These are phyloP conservation scores for Zasmidium cellare DNA, from an alignment of 2,329 filamentous ascomycete species.

Conservation along the genomic window DNA sequence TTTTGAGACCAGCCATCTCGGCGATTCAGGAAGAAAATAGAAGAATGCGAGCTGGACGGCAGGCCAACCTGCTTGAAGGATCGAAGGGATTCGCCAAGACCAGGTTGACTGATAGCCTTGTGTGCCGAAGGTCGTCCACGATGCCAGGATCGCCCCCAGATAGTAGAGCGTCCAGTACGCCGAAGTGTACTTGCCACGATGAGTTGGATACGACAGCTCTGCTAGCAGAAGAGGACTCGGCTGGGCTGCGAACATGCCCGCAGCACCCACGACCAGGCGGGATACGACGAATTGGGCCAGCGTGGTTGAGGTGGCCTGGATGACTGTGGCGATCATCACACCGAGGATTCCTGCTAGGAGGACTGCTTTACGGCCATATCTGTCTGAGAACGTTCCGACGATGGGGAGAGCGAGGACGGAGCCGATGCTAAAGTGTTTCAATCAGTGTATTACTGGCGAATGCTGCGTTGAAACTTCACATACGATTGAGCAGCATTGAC, in stretches of 20 bases:
- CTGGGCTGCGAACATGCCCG: constrained; percentile 25
- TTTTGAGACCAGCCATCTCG: constrained; percentile 27
- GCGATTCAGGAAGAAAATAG: constrained; percentile 19
- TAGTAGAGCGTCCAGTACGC: constrained; percentile 24
- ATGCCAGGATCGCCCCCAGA: constrained; percentile 23
- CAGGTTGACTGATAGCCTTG: constrained; percentile 30
- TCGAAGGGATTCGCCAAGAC: constrained; percentile 51
- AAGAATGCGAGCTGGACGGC: constrained; percentile 39
- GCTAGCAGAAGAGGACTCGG: constrained; percentile 22
- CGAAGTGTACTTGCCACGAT: constrained; percentile 21
- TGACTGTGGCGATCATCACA: constrained; percentile 34
- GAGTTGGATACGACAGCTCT: constrained; percentile 24
- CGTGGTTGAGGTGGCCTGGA: constrained; percentile 33
- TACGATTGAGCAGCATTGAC: constrained; percentile 40
- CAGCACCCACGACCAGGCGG: constrained; percentile 19
- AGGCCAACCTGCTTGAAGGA: constrained; percentile 50
- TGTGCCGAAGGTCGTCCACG: constrained; percentile 23
- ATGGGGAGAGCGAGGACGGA: constrained; percentile 41
- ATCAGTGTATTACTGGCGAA: background rate
- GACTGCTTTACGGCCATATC: constrained; percentile 41
- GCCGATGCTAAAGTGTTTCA: constrained; percentile 29
- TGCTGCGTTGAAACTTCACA: background rate
- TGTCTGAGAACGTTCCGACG: constrained; percentile 41
- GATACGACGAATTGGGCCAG: constrained; percentile 24
- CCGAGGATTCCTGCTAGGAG: constrained; percentile 37